These are phyloP conservation scores for Xenosphaeropsis pyriputrescens DNA, from an alignment of 2,329 filamentous ascomycete genomes.

Conservation along the genomic window DNA sequence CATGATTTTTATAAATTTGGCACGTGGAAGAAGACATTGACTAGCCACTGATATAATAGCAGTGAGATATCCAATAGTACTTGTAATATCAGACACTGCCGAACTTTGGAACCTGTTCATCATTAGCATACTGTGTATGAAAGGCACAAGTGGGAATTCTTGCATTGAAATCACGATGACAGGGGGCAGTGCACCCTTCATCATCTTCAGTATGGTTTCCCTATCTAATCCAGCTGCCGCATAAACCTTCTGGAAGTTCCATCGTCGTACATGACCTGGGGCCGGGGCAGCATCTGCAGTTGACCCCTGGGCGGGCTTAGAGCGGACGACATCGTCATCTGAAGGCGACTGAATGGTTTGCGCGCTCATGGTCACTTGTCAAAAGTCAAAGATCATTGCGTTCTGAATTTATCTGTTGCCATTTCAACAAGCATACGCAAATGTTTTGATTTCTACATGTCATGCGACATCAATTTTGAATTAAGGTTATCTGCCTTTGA, in stretches of 20 bases:
- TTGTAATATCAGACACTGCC: conserved; percentile 1
- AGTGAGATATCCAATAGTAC: conserved; percentile 1
- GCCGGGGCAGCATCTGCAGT: too few species aligned
- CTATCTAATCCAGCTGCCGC: background rate
- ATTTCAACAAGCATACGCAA: too few species aligned
- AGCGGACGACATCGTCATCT: too few species aligned
- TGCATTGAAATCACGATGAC: background rate
- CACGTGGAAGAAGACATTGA: conserved; percentile 1
- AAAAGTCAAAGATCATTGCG: too few species aligned
- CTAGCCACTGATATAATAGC: conserved; percentile 1
- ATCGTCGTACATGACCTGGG: background rate
- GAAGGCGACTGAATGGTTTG: too few species aligned
- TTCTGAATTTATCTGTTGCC: too few species aligned
- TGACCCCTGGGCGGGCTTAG: too few species aligned
- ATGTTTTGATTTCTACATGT: too few species aligned
- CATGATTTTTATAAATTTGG: conserved; percentile 2
- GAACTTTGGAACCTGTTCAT: background rate
- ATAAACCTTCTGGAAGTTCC: background rate
- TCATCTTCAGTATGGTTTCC: conserved; percentile 1
- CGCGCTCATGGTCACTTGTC: too few species aligned
- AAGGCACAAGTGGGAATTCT: background rate
- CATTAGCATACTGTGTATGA: background rate
- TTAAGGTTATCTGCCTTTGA: too few species aligned
- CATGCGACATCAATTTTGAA: too few species aligned
- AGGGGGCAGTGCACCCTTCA: conserved; percentile 1